Base-by-base conservation (phyloP, 2,329 filamentous ascomycete genomes). In the Pseudogymnoascus sp. region DNA sequence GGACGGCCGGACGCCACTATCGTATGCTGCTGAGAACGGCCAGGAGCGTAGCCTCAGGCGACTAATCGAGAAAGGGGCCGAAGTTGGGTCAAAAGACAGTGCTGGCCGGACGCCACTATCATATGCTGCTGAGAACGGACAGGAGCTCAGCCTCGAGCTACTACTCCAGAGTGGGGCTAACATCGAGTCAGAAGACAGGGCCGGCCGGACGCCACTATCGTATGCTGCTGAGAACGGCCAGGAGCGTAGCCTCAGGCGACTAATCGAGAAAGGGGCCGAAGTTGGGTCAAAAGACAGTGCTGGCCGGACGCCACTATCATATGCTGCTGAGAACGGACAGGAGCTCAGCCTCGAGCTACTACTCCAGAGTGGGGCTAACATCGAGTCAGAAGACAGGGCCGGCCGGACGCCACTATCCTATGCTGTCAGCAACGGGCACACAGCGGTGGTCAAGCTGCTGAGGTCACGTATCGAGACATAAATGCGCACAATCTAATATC, bases 1-100 rank as follows among this genome's bases (percentile, higher is more conserved):
- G 4, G 4, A 3, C n/a, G 43, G 43, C 23, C 23, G 92, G 23
- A 55, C 60, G 12, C 41, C 49, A 7, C 21, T 61, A 29, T 61
- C 11, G 11, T 52, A 52, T 16, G 45, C 45, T 11, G 11, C 45
- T 2, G 26, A n/a, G 4, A 31, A 31, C 45, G 23, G 26, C 0
- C 26, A 52, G 2, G 10, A 12, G n/a, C 2, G 1, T 6, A 16
- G 10, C 35, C 14, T 60, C 6, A 4, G 7, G 12, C 8, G 7
- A 21, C 12, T 43, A 21, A 19, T 21, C 2, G 3, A 12, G 1
- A 6, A 6, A 2, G 39, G 39, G 19, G 39, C n/a, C n/a, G n/a
- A n/a, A n/a, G n/a, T n/a, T n/a, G n/a, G n/a, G n/a, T n/a, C 2
- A 4, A n/a, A 14, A n/a, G 41, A 45, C 12, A 2, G 0, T 1